Base-by-base conservation (phyloP, 2,329 filamentous ascomycete genomes). In the Plectosphaerella sp. region DNA sequence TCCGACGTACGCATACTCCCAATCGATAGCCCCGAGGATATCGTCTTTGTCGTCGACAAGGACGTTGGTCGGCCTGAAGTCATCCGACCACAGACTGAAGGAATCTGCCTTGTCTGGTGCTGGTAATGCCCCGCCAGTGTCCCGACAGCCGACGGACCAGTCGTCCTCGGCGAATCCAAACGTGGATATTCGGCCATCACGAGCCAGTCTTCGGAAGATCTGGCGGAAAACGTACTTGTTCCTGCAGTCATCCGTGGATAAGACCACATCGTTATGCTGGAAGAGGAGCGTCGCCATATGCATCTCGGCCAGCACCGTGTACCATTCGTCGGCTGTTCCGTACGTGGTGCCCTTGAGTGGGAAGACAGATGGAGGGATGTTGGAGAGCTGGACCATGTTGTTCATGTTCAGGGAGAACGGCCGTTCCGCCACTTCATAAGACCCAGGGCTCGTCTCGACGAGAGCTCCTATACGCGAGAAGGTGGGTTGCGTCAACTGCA, bases 381-480 rank as follows among this genome's bases (percentile, higher is more conserved):
- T 63, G n/a, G 58, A 52, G 1, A 63, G 49, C 4, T 53, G 58
- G 49, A 66, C 75, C 70, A 77, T 74, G 50, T 72, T 72, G 41
- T 12, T 43, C 41, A 43, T 43, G 41, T 43, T 43, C 22, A 22
- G 22, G 22, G 22, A 22, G 3, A 77, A 51, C 3, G 72, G 72
- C n/a, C 70, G 61, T 24, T 59, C 57, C 8, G 45, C 54, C 4
- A 71, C 64, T 28, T 58, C 50, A 58, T 63, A 67, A 3, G 24
- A 56, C 8, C 61, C 59, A 8, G 60, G 51, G 3, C 58, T 53
- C 1, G 55, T 42, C 48, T 70, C 56, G 33, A 56, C 48, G 1
- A 76, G 58, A 16, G 64, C 69, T 8, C 72, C 73, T n/a, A 78
- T 74, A 18, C 59, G 58, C 16, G 63, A 37, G 20, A 77, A 71